A percentile compares a stretch with the other conserved stretches of the same genome.
Conservation (phyloP, 2,329 filamentous ascomycete species). For the Colletotrichum higginsianum region DNA sequence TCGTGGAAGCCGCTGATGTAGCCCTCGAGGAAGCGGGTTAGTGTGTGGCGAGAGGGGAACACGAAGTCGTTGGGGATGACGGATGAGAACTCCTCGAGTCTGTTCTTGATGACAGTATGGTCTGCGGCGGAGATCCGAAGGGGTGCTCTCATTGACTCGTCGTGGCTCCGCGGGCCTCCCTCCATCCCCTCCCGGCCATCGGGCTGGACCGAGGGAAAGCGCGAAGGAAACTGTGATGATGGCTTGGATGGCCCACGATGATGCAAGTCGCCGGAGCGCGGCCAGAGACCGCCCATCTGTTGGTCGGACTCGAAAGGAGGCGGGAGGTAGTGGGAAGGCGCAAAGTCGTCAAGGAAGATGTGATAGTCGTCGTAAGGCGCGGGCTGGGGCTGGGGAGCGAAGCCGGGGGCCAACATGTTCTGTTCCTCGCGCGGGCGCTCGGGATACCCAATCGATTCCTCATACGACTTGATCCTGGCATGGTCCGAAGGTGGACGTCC, state of each 20-base stretch:
- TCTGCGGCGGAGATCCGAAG: constrained; percentile 68
- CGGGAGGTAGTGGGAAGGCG: constrained; percentile 68
- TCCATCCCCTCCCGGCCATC: constrained; percentile 64
- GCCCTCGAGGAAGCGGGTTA: constrained; percentile 78
- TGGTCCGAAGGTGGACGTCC: constrained; percentile 58
- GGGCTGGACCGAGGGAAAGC: constrained; percentile 68
- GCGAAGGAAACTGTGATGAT: constrained; percentile 67
- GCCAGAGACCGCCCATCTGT: constrained; percentile 66
- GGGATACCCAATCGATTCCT: constrained; percentile 63
- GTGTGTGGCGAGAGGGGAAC: constrained; percentile 77
- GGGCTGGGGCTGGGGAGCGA: constrained; percentile 55
- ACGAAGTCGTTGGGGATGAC: constrained; percentile 75
- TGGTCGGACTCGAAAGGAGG: constrained; percentile 69
- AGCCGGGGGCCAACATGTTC: constrained; percentile 58
- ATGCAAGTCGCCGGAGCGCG: constrained; percentile 57
- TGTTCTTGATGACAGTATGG: constrained; percentile 69
- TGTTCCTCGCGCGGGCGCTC: constrained; percentile 65
- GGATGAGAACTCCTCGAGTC: constrained; percentile 73
- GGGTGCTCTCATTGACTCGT: constrained; percentile 56
- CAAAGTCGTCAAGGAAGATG: constrained; percentile 72
- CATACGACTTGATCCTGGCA: constrained; percentile 64
- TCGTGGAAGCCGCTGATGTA: constrained; percentile 78
- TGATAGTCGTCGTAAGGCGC: constrained; percentile 70
- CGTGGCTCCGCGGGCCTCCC: constrained; percentile 56
- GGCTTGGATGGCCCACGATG: constrained; percentile 62